Conservation (phyloP, 2,329 filamentous ascomycete species). For the Pseudodiploospora longispora region DNA sequence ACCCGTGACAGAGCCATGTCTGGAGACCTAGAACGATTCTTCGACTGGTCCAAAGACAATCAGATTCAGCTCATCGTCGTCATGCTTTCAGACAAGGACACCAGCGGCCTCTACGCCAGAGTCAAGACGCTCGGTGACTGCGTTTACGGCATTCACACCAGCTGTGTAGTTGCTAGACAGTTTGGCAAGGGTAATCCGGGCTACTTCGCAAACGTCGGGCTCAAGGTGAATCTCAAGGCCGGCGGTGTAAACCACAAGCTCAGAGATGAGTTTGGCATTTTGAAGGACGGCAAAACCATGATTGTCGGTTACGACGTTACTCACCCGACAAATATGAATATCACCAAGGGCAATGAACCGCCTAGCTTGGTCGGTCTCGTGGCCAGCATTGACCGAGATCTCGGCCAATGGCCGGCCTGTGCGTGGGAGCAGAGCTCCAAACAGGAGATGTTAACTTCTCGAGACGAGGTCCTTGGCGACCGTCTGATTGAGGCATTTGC, state of each 20-base stretch:
- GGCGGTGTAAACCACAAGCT: conserved; percentile 67
- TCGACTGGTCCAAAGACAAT: conserved; percentile 21
- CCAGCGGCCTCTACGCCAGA: conserved; percentile 48
- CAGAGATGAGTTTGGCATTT: conserved; percentile 45
- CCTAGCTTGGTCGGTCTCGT: conserved; percentile 79
- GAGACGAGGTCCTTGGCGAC: conserved; percentile 63
- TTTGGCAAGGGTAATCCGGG: conserved; percentile 27
- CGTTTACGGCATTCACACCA: conserved; percentile 58
- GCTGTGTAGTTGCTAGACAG: conserved; percentile 47
- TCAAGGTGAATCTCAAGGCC: conserved; percentile 78
- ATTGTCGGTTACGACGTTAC: conserved; percentile 84
- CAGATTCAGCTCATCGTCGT: conserved; percentile 48
- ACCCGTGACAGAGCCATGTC: conserved; percentile 4
- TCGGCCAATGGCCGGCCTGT: conserved; percentile 74
- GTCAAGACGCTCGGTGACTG: conserved; percentile 65
- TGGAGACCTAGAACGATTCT: conserved; percentile 20
- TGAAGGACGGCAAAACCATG: conserved; percentile 68
- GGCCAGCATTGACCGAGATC: conserved; percentile 58
- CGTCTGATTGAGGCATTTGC: conserved; percentile 52
- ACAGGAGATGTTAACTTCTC: conserved; percentile 50
- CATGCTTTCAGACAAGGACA: conserved; percentile 45
- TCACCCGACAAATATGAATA: conserved; percentile 61
- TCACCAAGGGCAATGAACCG: conserved; percentile 25
- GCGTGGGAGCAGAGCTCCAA: conserved; percentile 57
- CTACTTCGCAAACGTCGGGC: conserved; percentile 59